Evolutionary conservation across 2,329 filamentous ascomycete species (phyloP).

Genomic region (Phaeoacremonium minimum): DNA sequence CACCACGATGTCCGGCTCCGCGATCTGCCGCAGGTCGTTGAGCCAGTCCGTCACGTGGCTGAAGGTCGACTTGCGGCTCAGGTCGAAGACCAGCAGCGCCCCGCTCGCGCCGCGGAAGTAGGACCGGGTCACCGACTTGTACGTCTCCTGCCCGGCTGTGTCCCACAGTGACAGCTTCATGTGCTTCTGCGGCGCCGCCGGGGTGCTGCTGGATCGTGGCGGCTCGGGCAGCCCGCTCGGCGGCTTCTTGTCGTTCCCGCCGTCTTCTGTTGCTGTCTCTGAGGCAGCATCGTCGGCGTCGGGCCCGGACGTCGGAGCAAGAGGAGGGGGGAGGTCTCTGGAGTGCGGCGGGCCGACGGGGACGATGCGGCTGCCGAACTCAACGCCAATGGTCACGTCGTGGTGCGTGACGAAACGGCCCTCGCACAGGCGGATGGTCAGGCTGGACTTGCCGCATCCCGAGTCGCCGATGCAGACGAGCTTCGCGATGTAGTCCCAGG

Average conservation of each 20-base stretch:
- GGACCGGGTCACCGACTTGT: constrained; percentile 90
- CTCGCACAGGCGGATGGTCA: constrained; percentile 94
- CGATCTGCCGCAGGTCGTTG: constrained; percentile 88
- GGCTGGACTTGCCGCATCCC: constrained; percentile 89
- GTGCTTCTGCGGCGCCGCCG: constrained; percentile 54
- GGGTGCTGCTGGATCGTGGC: constrained; percentile 23
- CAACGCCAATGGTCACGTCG: constrained; percentile 95
- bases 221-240: constrained; percentile 48
- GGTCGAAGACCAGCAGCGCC: constrained; percentile 87
- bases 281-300: constrained; percentile 1
- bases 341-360: constrained; percentile 79
- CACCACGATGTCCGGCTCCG: constrained; percentile 91
- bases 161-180: constrained; percentile 97
- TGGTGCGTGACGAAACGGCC: constrained; percentile 91
- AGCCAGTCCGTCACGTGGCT: constrained; percentile 89
- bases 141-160: constrained; percentile 94
- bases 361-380: constrained; percentile 91
- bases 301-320: constrained; percentile 10
- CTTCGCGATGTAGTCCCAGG: constrained; percentile 99
- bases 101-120: constrained; percentile 80
- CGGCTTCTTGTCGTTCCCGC: constrained; percentile 3
- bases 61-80: constrained; percentile 81
- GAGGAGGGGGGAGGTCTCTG: constrained; percentile 29
- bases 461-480: constrained; percentile 97
- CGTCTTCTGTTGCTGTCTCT: not conserved